Conservation (phyloP, 2,329 filamentous ascomycete genomes). For the Juglanconis oblonga region DNA sequence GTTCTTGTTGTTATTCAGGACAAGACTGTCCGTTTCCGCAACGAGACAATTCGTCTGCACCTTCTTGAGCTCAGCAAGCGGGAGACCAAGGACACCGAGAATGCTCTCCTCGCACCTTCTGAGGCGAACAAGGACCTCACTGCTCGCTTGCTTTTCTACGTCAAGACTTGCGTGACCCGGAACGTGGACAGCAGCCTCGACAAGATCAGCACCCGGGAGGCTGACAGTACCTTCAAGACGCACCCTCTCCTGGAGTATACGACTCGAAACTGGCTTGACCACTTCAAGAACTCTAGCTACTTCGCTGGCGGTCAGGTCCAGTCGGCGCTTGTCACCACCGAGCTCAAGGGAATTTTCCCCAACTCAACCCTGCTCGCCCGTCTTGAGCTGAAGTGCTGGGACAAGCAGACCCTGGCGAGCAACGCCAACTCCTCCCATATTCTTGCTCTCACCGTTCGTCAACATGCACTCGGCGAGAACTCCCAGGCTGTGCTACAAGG, state of each 20-base stretch:
- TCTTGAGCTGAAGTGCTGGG: conserved; percentile 19
- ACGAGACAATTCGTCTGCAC: conserved; percentile 19
- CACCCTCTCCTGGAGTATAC: conserved; percentile 18
- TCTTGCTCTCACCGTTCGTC: conserved; percentile 12
- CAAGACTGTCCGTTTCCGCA: conserved; percentile 20
- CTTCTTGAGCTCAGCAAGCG: conserved; percentile 20
- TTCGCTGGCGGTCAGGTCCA: conserved; percentile 15
- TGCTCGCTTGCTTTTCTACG: conserved; percentile 17
- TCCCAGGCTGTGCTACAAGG: conserved; percentile 15
- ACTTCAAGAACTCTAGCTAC: conserved; percentile 18
- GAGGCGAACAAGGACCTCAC: conserved; percentile 20
- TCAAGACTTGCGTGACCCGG: conserved; percentile 18
- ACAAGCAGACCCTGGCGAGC: conserved; percentile 17
- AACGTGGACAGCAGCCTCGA: conserved; percentile 19
- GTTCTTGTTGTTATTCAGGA: conserved; percentile 18
- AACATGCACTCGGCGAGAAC: conserved; percentile 11
- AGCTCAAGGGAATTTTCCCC: conserved; percentile 15
- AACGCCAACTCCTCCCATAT: conserved; percentile 15
- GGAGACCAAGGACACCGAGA: conserved; percentile 18
- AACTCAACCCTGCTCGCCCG: conserved; percentile 18
- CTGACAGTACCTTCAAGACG: conserved; percentile 14
- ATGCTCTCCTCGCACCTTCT: conserved; percentile 10
- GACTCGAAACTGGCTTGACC: conserved; percentile 17
- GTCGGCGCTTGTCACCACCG: conserved; percentile 3
- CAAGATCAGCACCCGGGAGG: conserved; percentile 11